Percentiles rank a stretch among this genome's conserved stretches.
These are phyloP conservation scores for Trametes villosa DNA, from an alignment of 768 basidiomycete genomes.

Conservation along the genomic window DNA sequence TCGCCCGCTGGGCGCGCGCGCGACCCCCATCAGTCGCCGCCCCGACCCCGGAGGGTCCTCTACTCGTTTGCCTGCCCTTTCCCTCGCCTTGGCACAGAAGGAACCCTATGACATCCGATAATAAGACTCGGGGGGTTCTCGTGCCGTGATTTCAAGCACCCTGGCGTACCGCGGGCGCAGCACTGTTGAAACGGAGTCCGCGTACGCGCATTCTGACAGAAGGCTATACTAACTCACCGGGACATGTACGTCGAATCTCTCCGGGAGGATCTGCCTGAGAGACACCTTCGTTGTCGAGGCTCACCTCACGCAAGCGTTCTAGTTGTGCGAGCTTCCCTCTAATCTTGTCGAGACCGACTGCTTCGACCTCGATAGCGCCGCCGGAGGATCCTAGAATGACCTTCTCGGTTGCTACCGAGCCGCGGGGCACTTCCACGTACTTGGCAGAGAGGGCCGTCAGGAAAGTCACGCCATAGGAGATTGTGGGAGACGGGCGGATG, in stretches of 20 bases:
- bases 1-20: too few species aligned
- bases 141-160: too few species aligned
- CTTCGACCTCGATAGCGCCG: constrained; percentile 85
- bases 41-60: too few species aligned
- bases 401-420: constrained; percentile 56
- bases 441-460: constrained; percentile 73
- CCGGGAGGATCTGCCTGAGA: constrained; percentile 54
- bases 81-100: too few species aligned
- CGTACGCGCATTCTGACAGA: too few species aligned
- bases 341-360: constrained; percentile 81
- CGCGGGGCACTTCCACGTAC: constrained; percentile 71
- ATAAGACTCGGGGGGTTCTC: too few species aligned
- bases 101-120: too few species aligned
- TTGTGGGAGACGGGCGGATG: constrained; percentile 66
- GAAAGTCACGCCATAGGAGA: constrained; percentile 72
- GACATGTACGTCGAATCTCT: constrained; percentile 59
- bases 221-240: constrained; percentile 54
- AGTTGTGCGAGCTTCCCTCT: constrained; percentile 70
- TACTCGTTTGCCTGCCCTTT: too few species aligned
- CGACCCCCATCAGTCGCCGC: too few species aligned
- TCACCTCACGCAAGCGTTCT: constrained; percentile 72
- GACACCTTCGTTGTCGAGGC: constrained; percentile 73
- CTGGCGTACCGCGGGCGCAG: too few species aligned
- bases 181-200: too few species aligned
- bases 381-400: constrained; percentile 81